Evolutionary conservation across 2,329 filamentous ascomycete species (phyloP).

Genomic region (Hymenoscyphus albidus): DNA sequence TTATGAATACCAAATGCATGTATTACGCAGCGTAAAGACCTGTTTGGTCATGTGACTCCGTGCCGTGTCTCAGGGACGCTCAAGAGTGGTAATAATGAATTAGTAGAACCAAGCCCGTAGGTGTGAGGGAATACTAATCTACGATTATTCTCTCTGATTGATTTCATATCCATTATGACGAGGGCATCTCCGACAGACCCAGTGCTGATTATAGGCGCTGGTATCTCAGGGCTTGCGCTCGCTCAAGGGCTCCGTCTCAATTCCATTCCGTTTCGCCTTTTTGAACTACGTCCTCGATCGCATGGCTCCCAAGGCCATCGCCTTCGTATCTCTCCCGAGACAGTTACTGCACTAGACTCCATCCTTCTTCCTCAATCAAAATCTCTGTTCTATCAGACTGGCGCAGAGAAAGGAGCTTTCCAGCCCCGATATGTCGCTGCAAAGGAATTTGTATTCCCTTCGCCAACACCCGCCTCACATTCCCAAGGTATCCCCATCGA

Average conservation of each 20-base stretch:
- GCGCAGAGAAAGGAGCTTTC: constrained; percentile 1
- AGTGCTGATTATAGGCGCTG: constrained; percentile 30
- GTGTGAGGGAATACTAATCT: no score
- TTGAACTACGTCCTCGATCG: not conserved
- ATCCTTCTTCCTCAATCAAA: not conserved
- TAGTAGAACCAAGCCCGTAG: no score
- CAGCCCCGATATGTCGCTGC: constrained; percentile 11
- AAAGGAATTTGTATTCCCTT: constrained; percentile 1
- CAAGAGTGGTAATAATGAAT: no score
- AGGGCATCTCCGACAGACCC: not conserved
- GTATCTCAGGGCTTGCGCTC: constrained; percentile 33
- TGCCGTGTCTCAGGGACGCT: no score
- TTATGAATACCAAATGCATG: no score
- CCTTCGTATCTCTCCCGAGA: not conserved
- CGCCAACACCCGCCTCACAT: not conserved
- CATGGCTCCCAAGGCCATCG: constrained; percentile 4
- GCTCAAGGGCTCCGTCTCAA: constrained; percentile 20
- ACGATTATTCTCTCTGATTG: no score
- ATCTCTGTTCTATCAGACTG: constrained; percentile 3
- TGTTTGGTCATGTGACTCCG: no score
- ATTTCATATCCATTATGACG: not conserved
- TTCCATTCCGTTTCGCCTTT: constrained; percentile 6
- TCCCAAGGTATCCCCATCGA: constrained; percentile 26
- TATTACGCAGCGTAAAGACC: no score
- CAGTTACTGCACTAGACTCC: not conserved